These are phyloP conservation scores for Alternaria sp. DNA, from an alignment of 2,329 filamentous ascomycete genomes.

Conservation along the genomic window DNA sequence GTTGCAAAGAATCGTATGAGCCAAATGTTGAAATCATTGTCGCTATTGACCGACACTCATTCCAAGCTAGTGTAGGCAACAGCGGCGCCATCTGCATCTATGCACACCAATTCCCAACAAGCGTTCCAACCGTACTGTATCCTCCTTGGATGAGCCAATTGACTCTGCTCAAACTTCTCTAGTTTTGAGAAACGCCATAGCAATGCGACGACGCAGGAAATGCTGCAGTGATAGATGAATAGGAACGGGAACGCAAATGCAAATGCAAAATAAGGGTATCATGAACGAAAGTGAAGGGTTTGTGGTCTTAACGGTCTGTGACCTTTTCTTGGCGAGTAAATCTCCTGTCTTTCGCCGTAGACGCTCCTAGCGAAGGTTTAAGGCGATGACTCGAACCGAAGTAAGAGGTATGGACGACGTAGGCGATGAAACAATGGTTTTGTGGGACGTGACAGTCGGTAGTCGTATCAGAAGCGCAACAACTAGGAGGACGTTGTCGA, in stretches of 20 bases:
- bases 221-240: slow-evolving; percentile 1
- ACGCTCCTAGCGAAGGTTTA: not conserved
- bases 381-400: not conserved
- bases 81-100: slow-evolving; percentile 28
- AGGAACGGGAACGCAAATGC: slow-evolving; percentile 10
- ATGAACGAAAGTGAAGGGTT: slow-evolving; percentile 33
- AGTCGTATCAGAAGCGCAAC: not conserved
- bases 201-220: slow-evolving; percentile 22
- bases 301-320: slow-evolving; percentile 19
- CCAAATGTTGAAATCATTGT: slow-evolving; percentile 2
- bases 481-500: slow-evolving; percentile 23
- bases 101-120: slow-evolving; percentile 30
- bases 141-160: slow-evolving; percentile 15
- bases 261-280: slow-evolving; percentile 33
- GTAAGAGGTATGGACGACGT: not conserved
- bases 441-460: not conserved
- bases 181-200: slow-evolving; percentile 27
- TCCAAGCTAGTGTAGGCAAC: slow-evolving; percentile 34
- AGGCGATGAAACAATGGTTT: not conserved
- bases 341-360: not conserved
- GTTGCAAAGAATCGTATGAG: not conserved
- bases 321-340: slow-evolving; percentile 3
- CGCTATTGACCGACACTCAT: slow-evolving; percentile 14
- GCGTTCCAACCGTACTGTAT: slow-evolving; percentile 5
- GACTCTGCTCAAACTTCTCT: slow-evolving; percentile 20